Base-by-base conservation (phyloP, 352 stramenopile genomes). In the Pythium apleroticum region DNA sequence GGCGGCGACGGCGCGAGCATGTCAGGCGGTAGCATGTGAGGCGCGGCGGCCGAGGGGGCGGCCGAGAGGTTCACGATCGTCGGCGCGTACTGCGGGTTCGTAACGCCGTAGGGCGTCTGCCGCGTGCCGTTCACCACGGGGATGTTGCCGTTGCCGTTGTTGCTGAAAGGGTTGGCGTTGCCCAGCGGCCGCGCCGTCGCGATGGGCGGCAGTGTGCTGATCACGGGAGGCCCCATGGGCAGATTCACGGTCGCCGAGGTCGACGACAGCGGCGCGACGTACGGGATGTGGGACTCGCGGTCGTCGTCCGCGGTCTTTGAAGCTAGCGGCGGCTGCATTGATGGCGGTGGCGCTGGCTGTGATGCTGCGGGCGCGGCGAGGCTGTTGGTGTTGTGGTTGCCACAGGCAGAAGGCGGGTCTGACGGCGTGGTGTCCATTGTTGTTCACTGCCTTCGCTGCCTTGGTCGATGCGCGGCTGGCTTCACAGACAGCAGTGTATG, bases 121-220 rank as follows among this genome's bases (percentile, higher is more conserved):
- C 65, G 65, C 24, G 66, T 60, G 37, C 65, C 65, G 24, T 71
- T 71, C 31, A 72, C 65, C 10, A 68, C 48, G 4, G 65, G 65
- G 49, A 72, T 68, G 37, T 72, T 67, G 43, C 60, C 27, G 19
- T 54, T n/a, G 17, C 6, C 20, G 58, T 30, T 33, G 22, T 25
- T 52, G 28, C 41, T 24, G 14, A 20, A 17, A 27, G 37, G n/a
- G 61, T 31, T 28, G 5, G 10, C 1, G 43, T 50, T 28, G 10
- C 20, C 48, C 2, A 65, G 24, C 15, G 66, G 66, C 19, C 66
- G 60, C 25, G 66, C 49, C 0, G 56, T 66, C 28, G 66, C 56
- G 50, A 73, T 68, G 41, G 66, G 60, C 55, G 66, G 66, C 28
- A 73, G 50, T 39, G 49, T 66, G 39, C 54, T 62, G 41, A 69